Percentiles rank a stretch among this genome's conserved stretches.
phyloP scores from a whole-genome alignment of 2,329 filamentous ascomycete genomes.

The Ophiostoma pallidulum region DNA sequence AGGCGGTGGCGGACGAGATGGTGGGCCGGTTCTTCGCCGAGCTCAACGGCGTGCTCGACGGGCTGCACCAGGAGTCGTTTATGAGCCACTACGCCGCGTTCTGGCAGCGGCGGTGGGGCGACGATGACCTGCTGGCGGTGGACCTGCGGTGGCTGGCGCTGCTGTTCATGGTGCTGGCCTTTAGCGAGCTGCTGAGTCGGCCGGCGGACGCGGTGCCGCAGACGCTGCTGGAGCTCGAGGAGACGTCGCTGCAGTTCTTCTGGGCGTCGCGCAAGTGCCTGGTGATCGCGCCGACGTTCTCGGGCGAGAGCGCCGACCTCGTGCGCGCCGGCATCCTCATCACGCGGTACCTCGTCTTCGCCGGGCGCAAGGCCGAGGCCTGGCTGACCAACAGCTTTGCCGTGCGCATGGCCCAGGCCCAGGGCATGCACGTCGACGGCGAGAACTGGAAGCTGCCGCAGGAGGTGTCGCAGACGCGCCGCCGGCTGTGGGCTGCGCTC shows the following conservation, averaged over 20 bases:
- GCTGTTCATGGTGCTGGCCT: constrained; percentile 32
- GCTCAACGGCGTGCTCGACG: constrained; percentile 29
- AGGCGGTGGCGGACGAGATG: constrained; percentile 27
- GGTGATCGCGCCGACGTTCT: constrained; percentile 33
- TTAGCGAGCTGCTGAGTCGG: constrained; percentile 28
- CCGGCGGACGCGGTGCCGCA: constrained; percentile 7
- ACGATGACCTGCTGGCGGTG: constrained; percentile 30
- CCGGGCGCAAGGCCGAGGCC: constrained; percentile 28
- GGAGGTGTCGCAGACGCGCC: constrained; percentile 28
- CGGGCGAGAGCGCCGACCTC: constrained; percentile 31
- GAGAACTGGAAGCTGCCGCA: constrained; percentile 28
- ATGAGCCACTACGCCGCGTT: constrained; percentile 28
- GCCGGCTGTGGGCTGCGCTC: constrained; percentile 31
- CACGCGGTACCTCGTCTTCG: constrained; percentile 30
- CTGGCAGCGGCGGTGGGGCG: constrained; percentile 30
- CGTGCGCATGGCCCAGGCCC: constrained; percentile 33
- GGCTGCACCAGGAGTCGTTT: constrained; percentile 27
- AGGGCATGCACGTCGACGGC: constrained; percentile 35
- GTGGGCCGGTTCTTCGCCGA: constrained; percentile 27
- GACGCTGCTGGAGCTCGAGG: constrained; percentile 27
- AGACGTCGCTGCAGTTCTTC: constrained; percentile 31
- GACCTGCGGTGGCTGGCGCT: constrained; percentile 33
- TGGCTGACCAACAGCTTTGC: constrained; percentile 34
- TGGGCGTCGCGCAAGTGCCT: constrained; percentile 31
- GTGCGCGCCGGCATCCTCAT: constrained; percentile 31